These are phyloP conservation scores for Myxozyma neglecta DNA, from an alignment of 805 yeast species.

Conservation along the genomic window DNA sequence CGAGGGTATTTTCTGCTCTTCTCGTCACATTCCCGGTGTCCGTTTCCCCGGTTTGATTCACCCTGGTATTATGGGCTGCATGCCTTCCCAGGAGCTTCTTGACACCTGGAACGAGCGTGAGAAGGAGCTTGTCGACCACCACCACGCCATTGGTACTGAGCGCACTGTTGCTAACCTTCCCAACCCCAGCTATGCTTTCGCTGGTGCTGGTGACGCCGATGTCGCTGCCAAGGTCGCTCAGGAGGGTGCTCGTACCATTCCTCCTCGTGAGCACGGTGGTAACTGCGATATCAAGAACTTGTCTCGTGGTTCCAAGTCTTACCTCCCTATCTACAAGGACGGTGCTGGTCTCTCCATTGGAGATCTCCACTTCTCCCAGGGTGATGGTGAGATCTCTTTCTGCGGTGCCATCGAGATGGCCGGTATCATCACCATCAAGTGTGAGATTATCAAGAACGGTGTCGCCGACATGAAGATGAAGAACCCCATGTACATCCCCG, in stretches of 20 bases:
- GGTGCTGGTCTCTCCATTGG: slow-evolving; percentile 54
- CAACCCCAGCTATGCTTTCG: slow-evolving; percentile 42
- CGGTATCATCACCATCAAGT: slow-evolving; percentile 48
- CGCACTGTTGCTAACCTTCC: slow-evolving; percentile 49
- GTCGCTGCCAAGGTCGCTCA: slow-evolving; percentile 40
- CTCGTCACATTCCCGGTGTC: slow-evolving; percentile 53
- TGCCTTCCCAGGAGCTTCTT: slow-evolving; percentile 48
- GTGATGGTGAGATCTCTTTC: slow-evolving; percentile 55
- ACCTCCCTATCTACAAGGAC: slow-evolving; percentile 49
- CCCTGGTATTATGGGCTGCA: slow-evolving; percentile 54
- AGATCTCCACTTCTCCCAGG: slow-evolving; percentile 54
- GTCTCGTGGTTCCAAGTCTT: slow-evolving; percentile 51
- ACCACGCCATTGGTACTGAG: slow-evolving; percentile 32
- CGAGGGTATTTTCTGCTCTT: slow-evolving; percentile 52
- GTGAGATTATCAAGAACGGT: slow-evolving; percentile 47
- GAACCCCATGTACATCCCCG: slow-evolving; percentile 51
- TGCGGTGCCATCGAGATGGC: slow-evolving; percentile 59
- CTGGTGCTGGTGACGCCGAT: slow-evolving; percentile 41
- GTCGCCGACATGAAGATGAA: slow-evolving; percentile 45
- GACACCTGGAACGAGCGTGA: slow-evolving; percentile 51
- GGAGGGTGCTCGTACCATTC: slow-evolving; percentile 53
- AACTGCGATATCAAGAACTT: slow-evolving; percentile 55
- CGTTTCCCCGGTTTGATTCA: slow-evolving; percentile 52
- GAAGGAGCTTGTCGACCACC: slow-evolving; percentile 38
- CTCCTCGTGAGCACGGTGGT: slow-evolving; percentile 51